Evolutionary conservation across 2,329 filamentous ascomycete species (phyloP), one percentile per base, ranked within the genome.

Genomic region (Penicillium freii): DNA sequence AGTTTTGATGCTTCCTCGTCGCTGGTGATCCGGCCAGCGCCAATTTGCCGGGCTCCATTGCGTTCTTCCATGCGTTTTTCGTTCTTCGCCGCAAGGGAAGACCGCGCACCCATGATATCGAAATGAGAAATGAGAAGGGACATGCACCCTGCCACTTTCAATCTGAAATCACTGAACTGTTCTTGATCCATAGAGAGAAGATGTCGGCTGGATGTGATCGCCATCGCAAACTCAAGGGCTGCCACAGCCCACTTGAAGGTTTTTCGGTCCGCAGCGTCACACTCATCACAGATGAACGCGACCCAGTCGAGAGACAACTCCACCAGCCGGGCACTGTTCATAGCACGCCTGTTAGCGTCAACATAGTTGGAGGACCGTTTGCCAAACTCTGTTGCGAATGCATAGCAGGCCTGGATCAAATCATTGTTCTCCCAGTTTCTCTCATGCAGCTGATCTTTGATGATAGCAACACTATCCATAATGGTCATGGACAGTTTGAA

Each of bases 341-440:
- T 95, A 65, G 95, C 91, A 49, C 93, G 88, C 54, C 94, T 83
- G 71, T 96, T 97, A 73, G 90, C 89, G 75, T 99, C 94, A 87
- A 99, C 94, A 78, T 96, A 95, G 21, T 94, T 86, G 49, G 96
- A 84, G 2, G 93, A 97, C 62, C 94, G 88, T 73, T 97, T 93
- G 44, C 94, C 94, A 65, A 99, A 99, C 73, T 99, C 94, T 0
- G 94, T 97, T n/a, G 94, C 94, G 69, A 97, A 99, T 40, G 95
- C 90, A 73, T 97, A 99, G 76, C 93, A 99, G 5, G 92, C 96
- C 74, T 99, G 94, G 62, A 99, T 94, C 31, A 99, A 84, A 69
- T 99, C 94, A 68, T 96, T 92, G 71, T 93, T 96, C 63, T 94
- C 89, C 62, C 93, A 84, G 9, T 88, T 90, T 56, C 84, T 82